Evolutionary conservation across 768 basidiomycete genomes (phyloP), one percentile per base, ranked within the genome.

Genomic region (Russula virescens): DNA sequence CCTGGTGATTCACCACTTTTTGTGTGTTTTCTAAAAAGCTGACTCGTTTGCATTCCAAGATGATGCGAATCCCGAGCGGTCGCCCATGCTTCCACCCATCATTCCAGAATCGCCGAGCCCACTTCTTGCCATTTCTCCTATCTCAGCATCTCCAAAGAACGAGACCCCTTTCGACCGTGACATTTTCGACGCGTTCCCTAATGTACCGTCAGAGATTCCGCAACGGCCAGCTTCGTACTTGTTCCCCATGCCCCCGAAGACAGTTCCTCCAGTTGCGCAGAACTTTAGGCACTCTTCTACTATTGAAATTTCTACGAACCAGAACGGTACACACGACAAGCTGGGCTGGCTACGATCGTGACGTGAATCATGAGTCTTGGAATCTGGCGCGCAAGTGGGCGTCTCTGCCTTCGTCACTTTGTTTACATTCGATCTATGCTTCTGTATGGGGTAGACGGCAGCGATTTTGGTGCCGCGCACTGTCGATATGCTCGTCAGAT

Each of bases 131-230:
- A 74, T 77, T 10, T 73, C 80, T 34, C 60, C 74, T 6, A 42
- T 53, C 19, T 70, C 77, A 42, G 76, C 78, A 2, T 77, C 69
- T 60, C 48, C 74, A 42, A 57, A 48, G 70, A 63, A 74, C 76
- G 65, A 83, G 77, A 83, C 74, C 54, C 79, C 26, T 1, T 60
- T 89, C 47, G 85, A 86, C 69, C 75, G 76, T 63, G 81, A 81
- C 13, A 73, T 88, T 25, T 87, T 85, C 66, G 87, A 89, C 61
- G 81, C 86, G 8, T 89, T 90, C 73, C 89, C 89, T 25, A 81
- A 81, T 38, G 87, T 89, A 6, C 88, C 88, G 1, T 75, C 79
- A 51, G 76, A 75, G 19, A 71, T 78, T 71, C 34, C 68, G 8
- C 58, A 54, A 49, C 57, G 64, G 43, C 48, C 66, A 1, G 28